Conservation (phyloP, 768 basidiomycete species). For the Rubroboletus pulcherrimus region DNA sequence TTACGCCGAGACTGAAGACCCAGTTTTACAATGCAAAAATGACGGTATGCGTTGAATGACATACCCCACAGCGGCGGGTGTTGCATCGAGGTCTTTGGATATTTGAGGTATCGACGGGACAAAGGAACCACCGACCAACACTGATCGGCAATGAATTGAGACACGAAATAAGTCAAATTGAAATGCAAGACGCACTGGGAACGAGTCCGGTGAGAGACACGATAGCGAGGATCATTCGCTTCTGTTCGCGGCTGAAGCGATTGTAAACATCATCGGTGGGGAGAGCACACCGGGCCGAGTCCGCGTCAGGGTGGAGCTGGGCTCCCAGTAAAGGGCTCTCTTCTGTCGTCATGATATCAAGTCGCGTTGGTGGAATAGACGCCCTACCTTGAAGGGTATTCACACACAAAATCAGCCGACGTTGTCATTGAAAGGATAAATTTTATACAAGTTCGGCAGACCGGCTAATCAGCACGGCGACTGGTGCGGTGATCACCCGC, state of each 20-base stretch:
- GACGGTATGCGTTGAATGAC: background rate
- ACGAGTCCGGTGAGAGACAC: conserved; percentile 61
- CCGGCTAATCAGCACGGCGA: background rate
- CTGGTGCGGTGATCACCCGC: background rate
- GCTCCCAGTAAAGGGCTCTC: conserved; percentile 25
- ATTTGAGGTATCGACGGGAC: conserved; percentile 75
- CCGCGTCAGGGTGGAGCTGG: background rate
- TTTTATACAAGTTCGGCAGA: background rate
- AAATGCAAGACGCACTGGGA: conserved; percentile 43
- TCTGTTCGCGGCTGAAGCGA: conserved; percentile 52
- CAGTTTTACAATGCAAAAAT: background rate
- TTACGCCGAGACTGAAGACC: conserved; percentile 42
- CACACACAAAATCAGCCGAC: background rate
- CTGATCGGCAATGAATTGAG: conserved; percentile 33
- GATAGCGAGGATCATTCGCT: conserved; percentile 52
- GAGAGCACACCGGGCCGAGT: background rate
- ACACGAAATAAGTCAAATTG: background rate
- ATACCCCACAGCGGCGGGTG: conserved; percentile 56
- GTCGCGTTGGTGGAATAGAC: background rate
- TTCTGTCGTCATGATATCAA: conserved; percentile 24
- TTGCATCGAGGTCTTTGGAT: conserved; percentile 57
- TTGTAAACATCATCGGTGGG: conserved; percentile 43
- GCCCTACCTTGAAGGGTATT: background rate
- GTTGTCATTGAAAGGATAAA: background rate
- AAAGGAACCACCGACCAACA: conserved; percentile 66